A percentile compares a stretch with the other conserved stretches of the same genome.
Conservation (phyloP, 192 early-diverging fungal species). For the Gigaspora rosea region DNA sequence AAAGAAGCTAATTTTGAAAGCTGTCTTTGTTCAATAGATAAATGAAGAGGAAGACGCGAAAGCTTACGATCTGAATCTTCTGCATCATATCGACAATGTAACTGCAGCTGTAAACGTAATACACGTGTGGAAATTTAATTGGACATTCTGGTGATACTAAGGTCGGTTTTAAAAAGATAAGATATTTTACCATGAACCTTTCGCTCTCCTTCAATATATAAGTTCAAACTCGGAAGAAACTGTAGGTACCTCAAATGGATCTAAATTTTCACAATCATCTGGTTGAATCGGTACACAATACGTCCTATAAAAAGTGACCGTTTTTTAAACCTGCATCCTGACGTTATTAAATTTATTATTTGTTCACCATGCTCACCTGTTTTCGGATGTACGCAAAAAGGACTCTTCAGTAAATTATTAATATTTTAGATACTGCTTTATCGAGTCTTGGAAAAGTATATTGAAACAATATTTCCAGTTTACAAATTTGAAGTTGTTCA, state of each 20-base stretch:
- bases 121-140: too few relatives aligned
- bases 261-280: conserved; percentile 75
- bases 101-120: too few relatives aligned
- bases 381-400: conserved; percentile 96
- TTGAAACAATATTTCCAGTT: conserved; percentile 84
- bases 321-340: not conserved
- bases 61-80: too few relatives aligned
- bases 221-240: conserved; percentile 67
- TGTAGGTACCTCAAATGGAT: conserved; percentile 80
- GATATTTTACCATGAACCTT: conserved; percentile 39
- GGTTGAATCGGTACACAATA: conserved; percentile 90
- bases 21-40: too few relatives aligned
- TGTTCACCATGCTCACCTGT: conserved; percentile 63
- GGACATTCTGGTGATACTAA: too few relatives aligned
- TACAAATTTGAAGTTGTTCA: conserved; percentile 42
- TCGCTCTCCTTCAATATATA: conserved; percentile 21
- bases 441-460: conserved; percentile 92
- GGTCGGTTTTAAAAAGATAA: too few relatives aligned
- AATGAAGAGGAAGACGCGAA: too few relatives aligned
- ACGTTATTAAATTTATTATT: not conserved
- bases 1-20: too few relatives aligned
- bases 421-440: conserved; percentile 87
- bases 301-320: conserved; percentile 51
- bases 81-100: too few relatives aligned
- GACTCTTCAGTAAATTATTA: conserved; percentile 95